Evolutionary conservation across 225 moss, liverwort and hornwort species (phyloP), one percentile per base, ranked within the genome.

Genomic region (Thuidium tamariscinum): DNA sequence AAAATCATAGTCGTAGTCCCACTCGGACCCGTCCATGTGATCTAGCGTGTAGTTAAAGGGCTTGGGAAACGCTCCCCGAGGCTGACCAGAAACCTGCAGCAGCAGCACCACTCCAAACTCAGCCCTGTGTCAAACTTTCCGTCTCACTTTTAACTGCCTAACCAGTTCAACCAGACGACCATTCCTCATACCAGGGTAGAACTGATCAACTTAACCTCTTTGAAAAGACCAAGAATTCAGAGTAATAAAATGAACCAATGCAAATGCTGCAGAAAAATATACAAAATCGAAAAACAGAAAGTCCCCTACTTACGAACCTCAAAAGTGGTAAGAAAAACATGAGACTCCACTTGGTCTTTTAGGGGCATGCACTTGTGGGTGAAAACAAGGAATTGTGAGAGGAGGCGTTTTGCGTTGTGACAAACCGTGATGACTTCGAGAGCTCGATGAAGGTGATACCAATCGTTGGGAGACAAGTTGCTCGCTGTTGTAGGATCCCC

Each of bases 371-470:
- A 65, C 59, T 59, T 34, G 30, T 57, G 55, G 25, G 32, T 30
- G 67, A 36, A 75, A 70, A 22, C 21, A 71, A 79, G 46, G 42
- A n/a, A 8, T 39, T 55, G 66, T 10, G 16, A 55, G 60, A 57
- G 57, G 11, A 68, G 81, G 62, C 5, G 39, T 69, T 61, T 77
- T 37, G 66, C 10, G 81, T 83, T 54, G 72, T 59, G 49, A 84
- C 86, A 76, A 89, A 96, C 95, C 95, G 90, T 92, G 70, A 96
- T 86, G 81, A 94, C 92, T 91, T 96, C 96, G 52, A 96, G 94
- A 62, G 97, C 93, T 80, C 96, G 94, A 80, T 91, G 93, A 75
- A 97, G 93, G 85, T 91, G 95, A 87, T 94, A 96, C 97, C 97
- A 96, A 82, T 97, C 97, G 92, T 97, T 95, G 86, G 90, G 90